These are phyloP conservation scores for Phytophthora fragariaefolia DNA, from an alignment of 352 stramenopile genomes.

Conservation along the genomic window DNA sequence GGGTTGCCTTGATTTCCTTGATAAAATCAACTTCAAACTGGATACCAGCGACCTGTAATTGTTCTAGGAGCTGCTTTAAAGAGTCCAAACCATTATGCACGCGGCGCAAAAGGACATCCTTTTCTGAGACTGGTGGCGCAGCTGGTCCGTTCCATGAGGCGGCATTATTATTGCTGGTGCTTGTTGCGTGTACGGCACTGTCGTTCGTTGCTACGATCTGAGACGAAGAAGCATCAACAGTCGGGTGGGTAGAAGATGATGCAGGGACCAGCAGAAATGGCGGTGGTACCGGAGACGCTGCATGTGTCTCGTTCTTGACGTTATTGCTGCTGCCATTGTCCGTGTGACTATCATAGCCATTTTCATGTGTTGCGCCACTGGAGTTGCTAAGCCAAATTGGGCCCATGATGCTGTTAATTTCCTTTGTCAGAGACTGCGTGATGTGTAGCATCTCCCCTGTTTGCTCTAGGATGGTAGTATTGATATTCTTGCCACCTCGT, in stretches of 20 bases:
- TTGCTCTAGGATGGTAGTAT: constrained; percentile 74
- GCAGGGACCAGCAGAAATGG: constrained; percentile 52
- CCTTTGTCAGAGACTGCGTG: constrained; percentile 51
- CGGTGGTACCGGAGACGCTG: constrained; percentile 32
- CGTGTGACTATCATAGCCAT: constrained; percentile 2
- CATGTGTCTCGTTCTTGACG: constrained; percentile 18
- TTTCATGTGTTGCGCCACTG: constrained; percentile 1
- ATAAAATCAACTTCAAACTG: constrained; percentile 88
- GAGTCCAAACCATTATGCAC: constrained; percentile 63
- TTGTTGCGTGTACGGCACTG: constrained; percentile 15
- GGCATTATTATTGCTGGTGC: constrained; percentile 25
- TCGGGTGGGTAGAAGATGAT: constrained; percentile 43
- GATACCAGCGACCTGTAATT: constrained; percentile 81
- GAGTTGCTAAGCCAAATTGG: constrained; percentile 27
- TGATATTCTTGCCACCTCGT: constrained; percentile 74
- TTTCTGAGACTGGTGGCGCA: constrained; percentile 29
- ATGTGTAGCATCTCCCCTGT: constrained; percentile 81
- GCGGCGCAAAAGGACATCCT: constrained; percentile 58
- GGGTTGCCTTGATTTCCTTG: constrained; percentile 72
- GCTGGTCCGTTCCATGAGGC: constrained; percentile 21
- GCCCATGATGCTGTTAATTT: constrained; percentile 58
- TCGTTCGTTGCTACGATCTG: constrained; percentile 45
- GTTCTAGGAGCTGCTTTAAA: constrained; percentile 78
- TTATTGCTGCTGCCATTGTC: constrained; percentile 15
- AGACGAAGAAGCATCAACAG: constrained; percentile 39